phyloP scores from a whole-genome alignment of 2,329 filamentous ascomycete genomes.

The Botrytis galanthina region DNA sequence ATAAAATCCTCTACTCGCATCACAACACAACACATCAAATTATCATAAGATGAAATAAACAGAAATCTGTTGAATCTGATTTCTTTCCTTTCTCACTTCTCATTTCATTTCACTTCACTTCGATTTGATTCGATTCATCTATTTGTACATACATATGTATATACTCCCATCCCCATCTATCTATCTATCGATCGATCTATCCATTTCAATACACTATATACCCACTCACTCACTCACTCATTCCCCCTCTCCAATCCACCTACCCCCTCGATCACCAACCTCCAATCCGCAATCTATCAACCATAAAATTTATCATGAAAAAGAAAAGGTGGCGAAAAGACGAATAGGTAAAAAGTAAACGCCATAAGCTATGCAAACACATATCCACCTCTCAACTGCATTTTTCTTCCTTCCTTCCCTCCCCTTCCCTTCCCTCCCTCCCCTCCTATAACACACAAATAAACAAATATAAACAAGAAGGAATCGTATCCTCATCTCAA shows the following conservation, averaged over 20 bases:
- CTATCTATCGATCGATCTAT: background rate
- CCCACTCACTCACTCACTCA: background rate
- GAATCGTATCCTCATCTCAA: background rate
- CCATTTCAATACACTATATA: background rate
- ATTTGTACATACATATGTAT: background rate
- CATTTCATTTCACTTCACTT: background rate
- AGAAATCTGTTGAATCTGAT: background rate
- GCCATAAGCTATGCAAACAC: background rate
- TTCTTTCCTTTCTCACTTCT: background rate
- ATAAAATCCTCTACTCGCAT: no score
- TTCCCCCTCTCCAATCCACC: background rate
- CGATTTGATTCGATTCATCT: background rate
- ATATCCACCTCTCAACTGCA: background rate
- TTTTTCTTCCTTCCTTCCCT: background rate
- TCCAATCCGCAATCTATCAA: background rate
- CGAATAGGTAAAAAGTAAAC: background rate
- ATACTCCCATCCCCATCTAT: constrained; percentile 43
- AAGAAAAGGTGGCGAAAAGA: background rate
- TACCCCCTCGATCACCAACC: no score
- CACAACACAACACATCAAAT: background rate
- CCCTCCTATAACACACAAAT: background rate
- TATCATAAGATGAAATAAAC: background rate
- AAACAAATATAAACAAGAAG: background rate
- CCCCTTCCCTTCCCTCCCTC: background rate
- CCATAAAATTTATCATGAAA: background rate